Evolutionary conservation across 768 basidiomycete species (phyloP), one percentile per base, ranked within the genome.

Genomic region (Tricholoma matsutake): DNA sequence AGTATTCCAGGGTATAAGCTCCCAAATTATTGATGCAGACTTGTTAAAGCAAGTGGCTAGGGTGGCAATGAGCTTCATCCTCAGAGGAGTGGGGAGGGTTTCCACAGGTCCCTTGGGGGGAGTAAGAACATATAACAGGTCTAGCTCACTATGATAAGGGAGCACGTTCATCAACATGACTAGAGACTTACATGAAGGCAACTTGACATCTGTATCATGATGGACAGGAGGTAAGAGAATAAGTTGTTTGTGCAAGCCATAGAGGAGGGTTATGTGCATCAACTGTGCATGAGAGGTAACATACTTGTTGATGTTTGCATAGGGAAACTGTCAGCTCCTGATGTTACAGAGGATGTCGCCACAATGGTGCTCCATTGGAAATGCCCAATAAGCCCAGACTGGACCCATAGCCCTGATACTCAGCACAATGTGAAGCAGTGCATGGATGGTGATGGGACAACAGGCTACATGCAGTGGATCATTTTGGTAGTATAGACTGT

Each of bases 351-450:
- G 58, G 5, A 80, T 62, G 1, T n/a, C 20, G 0, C 76, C 72
- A 59, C 78, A 78, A 57, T 71, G 76, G 2, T 72, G 65, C 58
- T 79, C 78, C 69, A n/a, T n/a, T n/a, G n/a, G n/a, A n/a, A n/a
- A n/a, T n/a, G n/a, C n/a, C n/a, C n/a, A n/a, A n/a, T n/a, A n/a
- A n/a, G n/a, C n/a, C n/a, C n/a, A n/a, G n/a, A n/a, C n/a, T n/a
- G n/a, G n/a, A n/a, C n/a, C n/a, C n/a, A n/a, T n/a, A n/a, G n/a
- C n/a, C n/a, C n/a, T n/a, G n/a, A n/a, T n/a, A n/a, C n/a, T n/a
- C n/a, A n/a, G n/a, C n/a, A n/a, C n/a, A n/a, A n/a, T n/a, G n/a
- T n/a, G n/a, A n/a, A n/a, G n/a, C n/a, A n/a, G n/a, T n/a, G n/a
- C n/a, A n/a, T n/a, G n/a, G n/a, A n/a, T n/a, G n/a, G n/a, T n/a